Evolutionary conservation across 345 rosid species (phyloP), one percentile per base, ranked within the genome.

Genomic region (Chamaenerion angustifolium): DNA sequence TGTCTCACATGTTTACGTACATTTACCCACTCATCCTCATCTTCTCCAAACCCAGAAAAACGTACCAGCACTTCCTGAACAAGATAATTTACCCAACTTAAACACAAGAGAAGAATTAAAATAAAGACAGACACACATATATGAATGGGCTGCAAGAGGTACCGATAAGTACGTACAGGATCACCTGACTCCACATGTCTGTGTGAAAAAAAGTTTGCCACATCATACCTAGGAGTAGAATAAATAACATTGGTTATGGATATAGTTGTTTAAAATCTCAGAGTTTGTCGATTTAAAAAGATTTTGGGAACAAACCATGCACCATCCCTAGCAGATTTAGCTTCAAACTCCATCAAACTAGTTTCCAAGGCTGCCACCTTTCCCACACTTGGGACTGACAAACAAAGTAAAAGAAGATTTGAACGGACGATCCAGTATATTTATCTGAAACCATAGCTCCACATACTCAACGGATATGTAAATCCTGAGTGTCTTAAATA

Each of bases 1-100:
- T 80, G 96, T 64, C 99, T 76, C 50, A 88, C 75, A 61, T 77
- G 74, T 68, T 71, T 81, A 62, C 84, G 73, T 48, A 93, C 71
- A 53, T 93, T 82, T 51, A 85, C 57, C 99, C 99, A 93, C 78
- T 93, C 99, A 67, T 85, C 99, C 68, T 93, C 97, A 48, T 82
- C 95, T 35, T 80, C 80, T 69, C 94, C 99, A 43, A 88, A 93
- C 49, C 99, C 99, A 42, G 94, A 74, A 79, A 93, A 88, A 16
- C 95, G 76, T 56, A 88, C 95, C 68, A 82, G 71, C 46, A 82
- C 97, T 70, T 93, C 99, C 97, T 93, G 83, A 60, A 67, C 76
- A 49, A 42, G 40, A 50, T 4, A 55, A 42, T 52, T n/a, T n/a
- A n/a, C 37, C 12, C 44, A 42, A 37, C 27, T 48, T 48, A 42